Conservation (phyloP, 805 yeast genomes). For the Hanseniaspora guilliermondii region DNA sequence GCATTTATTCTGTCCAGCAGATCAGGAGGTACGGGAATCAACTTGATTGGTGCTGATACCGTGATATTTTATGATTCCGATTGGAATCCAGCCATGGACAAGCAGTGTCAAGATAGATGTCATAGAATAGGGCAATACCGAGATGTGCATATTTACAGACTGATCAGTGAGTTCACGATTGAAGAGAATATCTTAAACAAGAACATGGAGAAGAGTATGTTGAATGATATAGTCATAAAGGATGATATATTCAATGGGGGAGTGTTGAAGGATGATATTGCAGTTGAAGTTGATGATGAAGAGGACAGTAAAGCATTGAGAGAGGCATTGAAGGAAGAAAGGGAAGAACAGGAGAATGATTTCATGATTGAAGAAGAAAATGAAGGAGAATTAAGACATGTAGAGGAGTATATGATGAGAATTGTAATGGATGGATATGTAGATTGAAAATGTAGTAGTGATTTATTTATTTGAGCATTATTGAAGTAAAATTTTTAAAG, state of each 20-base stretch:
- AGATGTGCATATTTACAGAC: conserved; percentile 92
- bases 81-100: conserved; percentile 99
- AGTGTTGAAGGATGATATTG: conserved; percentile 74
- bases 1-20: conserved; percentile 88
- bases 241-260: conserved; percentile 98
- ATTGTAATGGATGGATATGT: conserved; percentile 67
- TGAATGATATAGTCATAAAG: conserved; percentile 90
- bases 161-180: conserved; percentile 90
- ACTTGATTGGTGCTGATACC: conserved; percentile 95
- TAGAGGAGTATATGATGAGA: conserved; percentile 93
- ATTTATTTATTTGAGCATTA: no score
- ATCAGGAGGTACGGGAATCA: conserved; percentile 97
- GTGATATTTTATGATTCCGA: conserved; percentile 96
- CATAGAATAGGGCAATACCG: conserved; percentile 97
- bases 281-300: conserved; percentile 64
- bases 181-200: conserved; percentile 88
- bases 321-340: conserved; percentile 61
- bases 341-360: conserved; percentile 48
- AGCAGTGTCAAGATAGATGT: conserved; percentile 97
- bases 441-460: not conserved
- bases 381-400: conserved; percentile 39
- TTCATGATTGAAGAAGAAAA: conserved; percentile 75
- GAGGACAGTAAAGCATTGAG: conserved; percentile 77
- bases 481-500: no score
- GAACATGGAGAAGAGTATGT: conserved; percentile 86